phyloP scores from a whole-genome alignment of 345 rosid genomes.

The Zanthoxylum bungeanum region DNA sequence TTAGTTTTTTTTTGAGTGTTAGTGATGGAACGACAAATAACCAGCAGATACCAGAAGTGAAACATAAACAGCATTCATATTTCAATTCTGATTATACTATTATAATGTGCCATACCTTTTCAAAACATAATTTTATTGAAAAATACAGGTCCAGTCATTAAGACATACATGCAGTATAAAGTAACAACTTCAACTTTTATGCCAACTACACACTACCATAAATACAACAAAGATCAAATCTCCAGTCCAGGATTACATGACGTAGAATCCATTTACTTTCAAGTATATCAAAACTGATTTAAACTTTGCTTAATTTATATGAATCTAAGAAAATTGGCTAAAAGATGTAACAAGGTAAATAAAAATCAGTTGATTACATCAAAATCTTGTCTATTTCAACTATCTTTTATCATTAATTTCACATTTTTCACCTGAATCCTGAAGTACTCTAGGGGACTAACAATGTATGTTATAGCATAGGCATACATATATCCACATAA shows the following conservation, averaged over 20 bases:
- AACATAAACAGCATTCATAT: not conserved
- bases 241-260: not conserved
- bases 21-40: not conserved
- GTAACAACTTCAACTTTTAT: not conserved
- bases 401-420: not conserved
- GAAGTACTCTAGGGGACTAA: not conserved
- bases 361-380: not conserved
- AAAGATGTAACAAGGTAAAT: not conserved
- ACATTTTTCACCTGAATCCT: not conserved
- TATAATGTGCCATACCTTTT: not conserved
- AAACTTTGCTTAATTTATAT: not conserved
- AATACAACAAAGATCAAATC: not conserved
- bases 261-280: not conserved
- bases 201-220: not conserved
- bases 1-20: not conserved
- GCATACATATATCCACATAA: not conserved
- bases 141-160: not conserved
- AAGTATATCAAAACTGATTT: not conserved
- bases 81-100: not conserved
- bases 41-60: not conserved
- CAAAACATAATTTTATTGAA: not conserved
- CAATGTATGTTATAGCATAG: not conserved
- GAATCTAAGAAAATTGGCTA: not conserved
- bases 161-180: not conserved
- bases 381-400: slow-evolving; percentile 3